Percentiles rank a stretch among this genome's conserved stretches.
These are phyloP conservation scores for Kodamaea anthophila DNA, from an alignment of 1,139 yeast genomes.

Conservation along the genomic window DNA sequence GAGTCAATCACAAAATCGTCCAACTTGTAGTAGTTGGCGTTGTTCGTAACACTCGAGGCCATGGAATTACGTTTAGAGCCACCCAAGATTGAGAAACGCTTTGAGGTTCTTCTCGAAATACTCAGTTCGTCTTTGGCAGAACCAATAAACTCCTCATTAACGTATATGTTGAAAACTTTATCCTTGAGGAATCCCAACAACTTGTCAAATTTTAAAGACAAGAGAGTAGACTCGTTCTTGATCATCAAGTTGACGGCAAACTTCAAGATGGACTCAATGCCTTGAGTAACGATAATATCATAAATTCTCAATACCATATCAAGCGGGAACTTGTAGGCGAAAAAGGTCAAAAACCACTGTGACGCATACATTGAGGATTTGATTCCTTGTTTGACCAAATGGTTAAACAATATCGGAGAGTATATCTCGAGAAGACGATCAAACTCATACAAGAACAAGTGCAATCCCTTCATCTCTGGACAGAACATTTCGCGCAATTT, in stretches of 20 bases:
- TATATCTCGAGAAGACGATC: conserved; percentile 73
- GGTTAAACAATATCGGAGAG: conserved; percentile 64
- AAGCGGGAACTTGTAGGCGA: conserved; percentile 88
- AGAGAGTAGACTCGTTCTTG: conserved; percentile 53
- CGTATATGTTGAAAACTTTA: conserved; percentile 65
- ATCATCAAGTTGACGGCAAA: conserved; percentile 75
- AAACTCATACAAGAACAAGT: conserved; percentile 77
- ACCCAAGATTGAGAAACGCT: conserved; percentile 17
- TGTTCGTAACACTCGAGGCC: conserved; percentile 7
- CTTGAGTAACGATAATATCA: conserved; percentile 84
- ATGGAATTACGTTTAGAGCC: conserved; percentile 14
- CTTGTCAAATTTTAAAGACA: conserved; percentile 65
- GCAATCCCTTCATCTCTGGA: conserved; percentile 93
- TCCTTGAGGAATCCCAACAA: conserved; percentile 73
- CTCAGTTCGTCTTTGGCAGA: conserved; percentile 14
- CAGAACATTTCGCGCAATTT: conserved; percentile 68
- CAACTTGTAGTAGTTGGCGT: conserved; percentile 45
- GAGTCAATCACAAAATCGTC: conserved; percentile 78
- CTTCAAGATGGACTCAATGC: conserved; percentile 74
- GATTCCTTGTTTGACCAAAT: conserved; percentile 77
- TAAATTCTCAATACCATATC: conserved; percentile 76
- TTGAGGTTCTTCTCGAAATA: conserved; percentile 11
- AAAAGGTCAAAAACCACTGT: conserved; percentile 92
- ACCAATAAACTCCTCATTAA: conserved; percentile 35
- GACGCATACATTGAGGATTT: conserved; percentile 91